Evolutionary conservation across 2,329 filamentous ascomycete genomes (phyloP).

Genomic region (Diaporthe batatas): DNA sequence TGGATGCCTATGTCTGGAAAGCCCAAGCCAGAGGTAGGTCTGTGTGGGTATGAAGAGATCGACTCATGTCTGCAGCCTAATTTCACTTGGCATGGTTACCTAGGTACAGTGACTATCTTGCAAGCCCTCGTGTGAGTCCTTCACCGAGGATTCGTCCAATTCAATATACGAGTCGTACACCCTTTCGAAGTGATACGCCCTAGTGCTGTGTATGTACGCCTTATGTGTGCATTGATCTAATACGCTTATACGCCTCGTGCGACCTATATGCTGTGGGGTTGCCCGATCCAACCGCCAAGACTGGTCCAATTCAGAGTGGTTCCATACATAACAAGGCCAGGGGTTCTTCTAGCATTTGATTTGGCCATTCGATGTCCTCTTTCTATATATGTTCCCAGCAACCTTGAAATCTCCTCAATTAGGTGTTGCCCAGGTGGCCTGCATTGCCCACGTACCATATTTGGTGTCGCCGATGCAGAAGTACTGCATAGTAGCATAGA

Average conservation of each 20-base stretch:
- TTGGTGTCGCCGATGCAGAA: neutral
- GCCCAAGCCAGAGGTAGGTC: neutral
- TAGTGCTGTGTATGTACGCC: neutral
- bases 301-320: too few relatives aligned
- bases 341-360: slow-evolving; percentile 9
- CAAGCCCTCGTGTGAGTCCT: neutral
- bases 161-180: too few relatives aligned
- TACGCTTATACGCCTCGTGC: neutral
- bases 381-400: neutral
- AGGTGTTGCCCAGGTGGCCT: neutral
- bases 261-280: neutral
- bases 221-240: neutral
- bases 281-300: neutral
- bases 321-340: neutral
- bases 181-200: too few relatives aligned
- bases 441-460: neutral
- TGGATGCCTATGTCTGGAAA: neutral
- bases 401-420: slow-evolving; percentile 4
- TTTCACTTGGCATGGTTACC: too few relatives aligned
- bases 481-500: slow-evolving; percentile 2
- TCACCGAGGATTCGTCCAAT: neutral
- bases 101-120: too few relatives aligned
- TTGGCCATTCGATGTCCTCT: slow-evolving; percentile 7
- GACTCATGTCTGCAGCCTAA: neutral
- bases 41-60: neutral